Base-by-base conservation (phyloP, 306 rosid genomes). In the Quercus gilva region DNA sequence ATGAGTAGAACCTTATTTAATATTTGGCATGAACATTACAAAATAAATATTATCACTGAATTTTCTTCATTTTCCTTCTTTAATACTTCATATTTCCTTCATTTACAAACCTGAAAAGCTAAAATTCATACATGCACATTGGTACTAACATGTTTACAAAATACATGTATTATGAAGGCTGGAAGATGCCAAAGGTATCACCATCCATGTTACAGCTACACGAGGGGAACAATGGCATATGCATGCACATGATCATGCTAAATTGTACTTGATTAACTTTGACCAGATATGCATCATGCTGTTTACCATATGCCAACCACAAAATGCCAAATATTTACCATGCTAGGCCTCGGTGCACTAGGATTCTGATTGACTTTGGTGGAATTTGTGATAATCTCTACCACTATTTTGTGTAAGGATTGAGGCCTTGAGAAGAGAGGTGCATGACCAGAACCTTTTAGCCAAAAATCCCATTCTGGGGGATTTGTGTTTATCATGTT, bases 381-480 rank as follows among this genome's bases (percentile, higher is more conserved):
- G 56, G 31, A 29, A 88, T 81, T 82, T 65, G 86, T 69, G 99
- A 90, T 81, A 96, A 96, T 90, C 85, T 96, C 98, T 69, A 90
- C 84, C 73, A 96, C 78, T 31, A 91, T 82, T 87, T 91, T 96
- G 90, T 93, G 96, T 43, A 91, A 80, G 61, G 98, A 97, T 86
- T 96, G 99, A 78, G 98, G 98, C 84, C 88, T 96, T 35, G 99
- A 96, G 93, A 93, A 96, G 78, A 93, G 91, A 3, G 98, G 98
- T 6, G 98, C 88, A 84, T 96, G 96, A 85, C 93, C 98, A 4
- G 98, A 94, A 11, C 93, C 93, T 78, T 96, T 96, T 60, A 93
- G 75, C 55, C 84, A 80, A 75, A 93, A 90, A 65, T 90, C 94
- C 76, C 86, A 84, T 55, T 96, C 93, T 0, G 98, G 96, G 15